Evolutionary conservation across 371 early-diverging fungal species (phyloP).

Genomic region (Amoeboaphelidium protococcarum): DNA sequence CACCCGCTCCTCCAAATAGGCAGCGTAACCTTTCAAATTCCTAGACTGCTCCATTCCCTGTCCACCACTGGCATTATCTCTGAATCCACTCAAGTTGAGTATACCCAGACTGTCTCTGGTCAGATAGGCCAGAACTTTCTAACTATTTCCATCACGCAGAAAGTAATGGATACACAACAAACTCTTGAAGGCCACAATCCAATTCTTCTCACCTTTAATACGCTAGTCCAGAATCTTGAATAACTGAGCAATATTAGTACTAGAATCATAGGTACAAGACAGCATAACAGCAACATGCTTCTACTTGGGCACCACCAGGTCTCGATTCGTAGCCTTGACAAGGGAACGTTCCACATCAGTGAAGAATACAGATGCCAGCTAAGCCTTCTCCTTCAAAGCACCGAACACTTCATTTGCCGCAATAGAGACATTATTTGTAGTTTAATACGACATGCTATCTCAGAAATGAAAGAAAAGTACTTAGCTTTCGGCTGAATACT

Average conservation of each 20-base stretch:
- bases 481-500: not conserved
- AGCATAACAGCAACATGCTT: conserved; percentile 31
- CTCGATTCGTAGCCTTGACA: conserved; percentile 43
- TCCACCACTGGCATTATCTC: conserved; percentile 22
- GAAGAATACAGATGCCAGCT: not conserved
- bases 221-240: not conserved
- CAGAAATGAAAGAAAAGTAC: not conserved
- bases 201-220: not conserved
- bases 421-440: not conserved
- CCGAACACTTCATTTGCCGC: not conserved
- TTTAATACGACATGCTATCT: not conserved
- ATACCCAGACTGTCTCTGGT: conserved; percentile 24
- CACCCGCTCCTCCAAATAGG: conserved; percentile 55
- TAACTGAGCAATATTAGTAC: not conserved
- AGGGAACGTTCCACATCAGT: conserved; percentile 34
- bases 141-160: conserved; percentile 46
- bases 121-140: conserved; percentile 37
- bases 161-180: conserved; percentile 58
- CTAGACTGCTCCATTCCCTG: conserved; percentile 23
- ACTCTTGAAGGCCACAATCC: conserved; percentile 47
- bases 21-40: conserved; percentile 50
- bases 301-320: conserved; percentile 44
- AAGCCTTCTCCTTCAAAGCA: not conserved
- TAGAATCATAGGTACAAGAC: not conserved
- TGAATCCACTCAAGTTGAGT: conserved; percentile 25